Evolutionary conservation across 1,284 basidiomycete species (phyloP).

Genomic region (Xanthoconium separans): DNA sequence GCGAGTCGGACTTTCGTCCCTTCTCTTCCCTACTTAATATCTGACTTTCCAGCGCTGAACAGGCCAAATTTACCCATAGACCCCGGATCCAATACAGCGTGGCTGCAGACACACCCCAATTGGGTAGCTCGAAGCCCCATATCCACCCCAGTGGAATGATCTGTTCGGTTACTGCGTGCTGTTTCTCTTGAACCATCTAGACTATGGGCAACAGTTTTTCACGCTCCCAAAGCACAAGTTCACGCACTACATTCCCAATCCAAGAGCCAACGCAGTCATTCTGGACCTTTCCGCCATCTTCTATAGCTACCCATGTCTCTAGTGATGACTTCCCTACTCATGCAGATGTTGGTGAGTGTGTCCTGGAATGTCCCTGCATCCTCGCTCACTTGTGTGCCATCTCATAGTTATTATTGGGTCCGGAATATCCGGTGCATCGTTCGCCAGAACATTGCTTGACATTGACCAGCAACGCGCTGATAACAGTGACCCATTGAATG

Average conservation of each 20-base stretch:
- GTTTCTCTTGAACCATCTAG: not conserved
- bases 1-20: not conserved
- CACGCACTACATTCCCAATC: slow-evolving; percentile 38
- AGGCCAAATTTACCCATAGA: not conserved
- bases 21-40: not conserved
- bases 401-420: slow-evolving; percentile 47
- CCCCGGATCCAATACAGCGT: slow-evolving; percentile 1
- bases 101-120: slow-evolving; percentile 9
- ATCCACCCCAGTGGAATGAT: slow-evolving; percentile 16
- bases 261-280: slow-evolving; percentile 43
- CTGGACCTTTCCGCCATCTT: slow-evolving; percentile 44
- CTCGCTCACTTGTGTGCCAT: not conserved
- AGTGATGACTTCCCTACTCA: slow-evolving; percentile 33
- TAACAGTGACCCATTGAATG: slow-evolving; percentile 23
- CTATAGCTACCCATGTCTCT: slow-evolving; percentile 32
- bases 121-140: slow-evolving; percentile 9
- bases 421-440: slow-evolving; percentile 48
- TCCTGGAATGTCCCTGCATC: not conserved
- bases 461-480: slow-evolving; percentile 20
- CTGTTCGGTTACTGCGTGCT: not conserved
- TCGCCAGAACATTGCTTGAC: slow-evolving; percentile 41
- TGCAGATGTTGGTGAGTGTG: slow-evolving; percentile 39
- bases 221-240: not conserved
- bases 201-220: slow-evolving; percentile 30
- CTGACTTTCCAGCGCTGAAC: not conserved